Conservation (phyloP, 345 rosid species). For the Euphorbia tirucalli region DNA sequence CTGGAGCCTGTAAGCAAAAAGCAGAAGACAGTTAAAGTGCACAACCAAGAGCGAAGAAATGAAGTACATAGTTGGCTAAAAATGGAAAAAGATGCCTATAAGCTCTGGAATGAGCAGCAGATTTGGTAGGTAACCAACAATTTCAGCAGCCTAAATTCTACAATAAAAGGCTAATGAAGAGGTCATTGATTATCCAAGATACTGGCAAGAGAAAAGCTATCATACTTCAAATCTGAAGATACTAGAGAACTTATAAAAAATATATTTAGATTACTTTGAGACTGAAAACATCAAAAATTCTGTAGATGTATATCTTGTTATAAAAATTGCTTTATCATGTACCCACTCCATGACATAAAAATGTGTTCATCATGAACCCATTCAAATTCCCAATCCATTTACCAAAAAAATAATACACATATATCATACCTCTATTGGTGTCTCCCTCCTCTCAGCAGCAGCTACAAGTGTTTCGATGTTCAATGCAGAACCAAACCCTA, state of each 20-base stretch:
- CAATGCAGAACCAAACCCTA: constrained; percentile 97
- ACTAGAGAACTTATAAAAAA: not conserved
- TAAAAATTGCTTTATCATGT: not conserved
- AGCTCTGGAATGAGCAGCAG: not conserved
- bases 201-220: not conserved
- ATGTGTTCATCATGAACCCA: not conserved
- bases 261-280: not conserved
- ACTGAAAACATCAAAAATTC: not conserved
- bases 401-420: not conserved
- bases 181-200: not conserved
- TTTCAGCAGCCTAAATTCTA: not conserved
- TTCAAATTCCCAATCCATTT: constrained; percentile 5
- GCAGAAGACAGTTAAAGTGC: not conserved
- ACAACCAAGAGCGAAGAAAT: not conserved
- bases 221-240: not conserved
- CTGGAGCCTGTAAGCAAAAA: constrained; percentile 62
- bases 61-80: not conserved
- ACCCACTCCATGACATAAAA: not conserved
- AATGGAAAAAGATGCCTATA: not conserved
- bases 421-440: constrained; percentile 69
- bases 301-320: not conserved
- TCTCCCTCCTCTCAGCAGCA: constrained; percentile 93
- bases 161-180: not conserved
- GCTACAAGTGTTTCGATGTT: constrained; percentile 94
- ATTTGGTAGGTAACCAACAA: not conserved